Evolutionary conservation across 1,284 basidiomycete genomes (phyloP).

Genomic region (Agroathelia rolfsii): DNA sequence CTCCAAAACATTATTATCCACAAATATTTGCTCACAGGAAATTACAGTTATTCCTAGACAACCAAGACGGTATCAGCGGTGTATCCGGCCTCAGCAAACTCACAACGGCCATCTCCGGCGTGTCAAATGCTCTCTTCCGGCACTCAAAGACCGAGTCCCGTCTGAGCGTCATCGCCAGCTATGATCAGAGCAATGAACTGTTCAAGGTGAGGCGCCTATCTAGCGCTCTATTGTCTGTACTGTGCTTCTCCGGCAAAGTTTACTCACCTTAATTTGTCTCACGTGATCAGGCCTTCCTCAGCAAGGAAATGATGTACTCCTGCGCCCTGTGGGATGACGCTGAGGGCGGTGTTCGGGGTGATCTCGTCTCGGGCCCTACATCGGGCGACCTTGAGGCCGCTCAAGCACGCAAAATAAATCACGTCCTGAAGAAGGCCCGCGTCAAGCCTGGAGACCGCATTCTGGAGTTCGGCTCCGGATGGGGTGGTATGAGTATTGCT

Average conservation of each 20-base stretch:
- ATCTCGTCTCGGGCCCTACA: conserved; percentile 38
- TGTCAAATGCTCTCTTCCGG: conserved; percentile 75
- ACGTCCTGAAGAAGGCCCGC: conserved; percentile 69
- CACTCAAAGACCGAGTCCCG: conserved; percentile 72
- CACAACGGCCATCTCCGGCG: conserved; percentile 55
- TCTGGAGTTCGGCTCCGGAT: conserved; percentile 87
- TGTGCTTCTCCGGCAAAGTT: conserved; percentile 6
- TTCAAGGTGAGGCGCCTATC: conserved; percentile 44
- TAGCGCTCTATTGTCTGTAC: conserved; percentile 6
- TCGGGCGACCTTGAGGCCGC: conserved; percentile 71
- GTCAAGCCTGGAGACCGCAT: conserved; percentile 72
- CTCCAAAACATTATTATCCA: conserved; percentile 10
- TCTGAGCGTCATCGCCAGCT: conserved; percentile 80
- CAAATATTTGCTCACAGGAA: conserved; percentile 23
- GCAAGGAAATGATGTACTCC: conserved; percentile 89
- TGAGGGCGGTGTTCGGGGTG: conserved; percentile 65
- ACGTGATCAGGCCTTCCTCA: conserved; percentile 61
- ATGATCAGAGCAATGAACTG: conserved; percentile 79
- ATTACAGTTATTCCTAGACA: conserved; percentile 80
- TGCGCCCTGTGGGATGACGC: conserved; percentile 72
- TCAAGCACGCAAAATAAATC: conserved; percentile 71
- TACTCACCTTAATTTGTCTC: conserved; percentile 15
- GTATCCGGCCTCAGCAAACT: conserved; percentile 57
- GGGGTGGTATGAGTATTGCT: conserved; percentile 87
- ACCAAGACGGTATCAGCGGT: conserved; percentile 59